Evolutionary conservation across 495 filamentous ascomycete species (phyloP), one percentile per base, ranked within the genome.

Genomic region (Hypoxylon fuscum): DNA sequence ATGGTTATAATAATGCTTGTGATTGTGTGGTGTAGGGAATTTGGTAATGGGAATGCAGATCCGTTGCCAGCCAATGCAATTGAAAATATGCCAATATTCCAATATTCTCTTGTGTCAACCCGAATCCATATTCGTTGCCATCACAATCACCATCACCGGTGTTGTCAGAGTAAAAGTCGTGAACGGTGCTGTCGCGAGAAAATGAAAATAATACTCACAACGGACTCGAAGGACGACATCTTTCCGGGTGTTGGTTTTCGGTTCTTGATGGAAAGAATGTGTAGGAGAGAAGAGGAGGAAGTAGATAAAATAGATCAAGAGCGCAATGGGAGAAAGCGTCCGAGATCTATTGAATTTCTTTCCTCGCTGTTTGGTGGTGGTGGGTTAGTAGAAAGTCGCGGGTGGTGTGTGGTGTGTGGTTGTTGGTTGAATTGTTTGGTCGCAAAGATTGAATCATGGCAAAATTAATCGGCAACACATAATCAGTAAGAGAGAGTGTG

Each of bases 191-290:
- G 62, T 59, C 21, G 31, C 14, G n/a, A n/a, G n/a, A n/a, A n/a
- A n/a, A n/a, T n/a, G n/a, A n/a, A n/a, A n/a, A n/a, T n/a, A n/a
- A n/a, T 78, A 94, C 92, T 84, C 85, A 97, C 91, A 83, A 97
- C 92, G 81, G 89, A 85, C 83, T 98, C 94, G 84, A 96, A 96
- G 78, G 90, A 86, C 84, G 94, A 96, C 94, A 97, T 98, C 84
- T 85, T 96, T 90, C 82, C 85, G 68, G 63, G 69, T 71, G 58
- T 59, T 43, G 34, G 41, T 53, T 53, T 55, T n/a, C n/a, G n/a
- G n/a, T n/a, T n/a, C n/a, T n/a, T n/a, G n/a, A n/a, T n/a, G n/a
- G n/a, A n/a, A n/a, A n/a, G n/a, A n/a, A n/a, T n/a, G n/a, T n/a
- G n/a, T n/a, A n/a, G n/a, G n/a, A n/a, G n/a, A n/a, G 70, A 71